Conservation (phyloP, 257 asterid species). For the Fraxinus quadrangulata region DNA sequence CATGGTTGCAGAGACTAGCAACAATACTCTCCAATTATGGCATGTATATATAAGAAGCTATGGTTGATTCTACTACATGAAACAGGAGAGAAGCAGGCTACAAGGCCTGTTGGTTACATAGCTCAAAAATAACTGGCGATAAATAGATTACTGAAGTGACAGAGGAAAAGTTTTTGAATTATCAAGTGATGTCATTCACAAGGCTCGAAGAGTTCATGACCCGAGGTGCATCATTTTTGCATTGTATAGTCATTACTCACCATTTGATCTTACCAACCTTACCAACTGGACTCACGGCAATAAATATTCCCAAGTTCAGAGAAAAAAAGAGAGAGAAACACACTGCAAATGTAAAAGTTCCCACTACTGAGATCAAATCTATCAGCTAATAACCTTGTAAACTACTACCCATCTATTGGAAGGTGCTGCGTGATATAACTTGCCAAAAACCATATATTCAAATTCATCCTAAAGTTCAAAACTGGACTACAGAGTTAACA, state of each 20-base stretch:
- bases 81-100: conserved; percentile 1
- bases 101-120: not conserved
- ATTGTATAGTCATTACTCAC: not conserved
- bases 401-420: not conserved
- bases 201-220: not conserved
- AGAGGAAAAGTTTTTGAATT: not conserved
- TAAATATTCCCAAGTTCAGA: not conserved
- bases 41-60: not conserved
- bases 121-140: not conserved
- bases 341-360: not conserved
- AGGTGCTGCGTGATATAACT: not conserved
- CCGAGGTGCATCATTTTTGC: not conserved
- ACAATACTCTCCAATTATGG: not conserved
- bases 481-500: not conserved
- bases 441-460: not conserved
- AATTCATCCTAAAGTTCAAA: not conserved
- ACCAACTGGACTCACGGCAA: not conserved
- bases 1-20: not conserved
- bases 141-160: not conserved
- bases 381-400: not conserved
- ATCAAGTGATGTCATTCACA: not conserved
- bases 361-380: not conserved
- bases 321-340: not conserved
- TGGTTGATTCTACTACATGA: not conserved
- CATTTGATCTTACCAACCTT: not conserved